Conservation (phyloP, 1,139 yeast genomes). For the Kurtzmaniella quercitrusa region DNA sequence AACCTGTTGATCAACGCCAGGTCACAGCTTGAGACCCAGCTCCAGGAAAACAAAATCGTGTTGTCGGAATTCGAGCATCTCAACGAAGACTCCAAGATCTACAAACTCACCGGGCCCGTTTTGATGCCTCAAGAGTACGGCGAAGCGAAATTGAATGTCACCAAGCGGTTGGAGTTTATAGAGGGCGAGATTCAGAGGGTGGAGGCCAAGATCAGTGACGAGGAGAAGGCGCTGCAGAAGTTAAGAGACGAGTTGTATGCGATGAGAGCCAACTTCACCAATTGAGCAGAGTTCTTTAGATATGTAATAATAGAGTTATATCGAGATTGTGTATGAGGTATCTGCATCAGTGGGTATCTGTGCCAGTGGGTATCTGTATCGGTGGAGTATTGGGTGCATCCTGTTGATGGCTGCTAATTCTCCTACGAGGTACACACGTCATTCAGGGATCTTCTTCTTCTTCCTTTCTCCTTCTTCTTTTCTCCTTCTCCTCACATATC, state of each 20-base stretch:
- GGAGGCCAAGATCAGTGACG: constrained; percentile 50
- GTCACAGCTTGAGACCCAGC: constrained; percentile 71
- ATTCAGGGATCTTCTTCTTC: no score
- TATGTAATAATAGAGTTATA: no score
- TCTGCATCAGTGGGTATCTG: no score
- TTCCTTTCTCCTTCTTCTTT: no score
- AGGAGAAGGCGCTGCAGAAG: constrained; percentile 48
- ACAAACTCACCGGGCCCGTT: constrained; percentile 88
- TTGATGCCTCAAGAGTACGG: constrained; percentile 79
- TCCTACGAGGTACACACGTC: no score
- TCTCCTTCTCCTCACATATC: no score
- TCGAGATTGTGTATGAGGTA: no score
- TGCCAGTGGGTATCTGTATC: no score
- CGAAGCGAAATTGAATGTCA: constrained; percentile 81
- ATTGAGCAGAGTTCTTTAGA: not conserved
- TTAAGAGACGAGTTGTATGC: constrained; percentile 47
- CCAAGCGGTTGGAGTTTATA: constrained; percentile 85
- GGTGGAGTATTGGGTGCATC: no score
- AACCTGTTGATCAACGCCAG: constrained; percentile 55
- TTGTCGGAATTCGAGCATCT: constrained; percentile 68
- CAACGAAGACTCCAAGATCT: constrained; percentile 63
- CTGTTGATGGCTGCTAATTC: no score
- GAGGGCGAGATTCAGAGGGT: constrained; percentile 68
- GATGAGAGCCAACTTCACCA: constrained; percentile 26
- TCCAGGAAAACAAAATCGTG: constrained; percentile 91